These are phyloP conservation scores for Zea luxurians DNA, from an alignment of 176 grass and related monocot genomes.

Conservation along the genomic window DNA sequence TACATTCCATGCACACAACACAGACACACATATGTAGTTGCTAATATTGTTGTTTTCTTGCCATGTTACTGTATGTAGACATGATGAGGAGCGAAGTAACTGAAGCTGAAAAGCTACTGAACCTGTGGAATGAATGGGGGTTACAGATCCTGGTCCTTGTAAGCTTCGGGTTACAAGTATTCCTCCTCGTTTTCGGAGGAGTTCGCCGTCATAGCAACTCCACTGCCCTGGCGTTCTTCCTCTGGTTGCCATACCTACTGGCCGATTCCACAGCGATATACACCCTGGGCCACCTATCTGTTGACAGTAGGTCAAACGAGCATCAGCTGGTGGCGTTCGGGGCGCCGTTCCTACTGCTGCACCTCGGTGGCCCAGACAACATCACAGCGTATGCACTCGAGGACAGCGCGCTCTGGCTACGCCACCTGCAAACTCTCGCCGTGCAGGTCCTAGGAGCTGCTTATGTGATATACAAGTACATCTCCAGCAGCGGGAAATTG, in stretches of 20 bases:
- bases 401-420: constrained; percentile 23
- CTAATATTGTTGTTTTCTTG: neutral
- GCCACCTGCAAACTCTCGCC: constrained; percentile 32
- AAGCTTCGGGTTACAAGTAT: constrained; percentile 27
- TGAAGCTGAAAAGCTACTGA: neutral
- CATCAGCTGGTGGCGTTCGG: constrained; percentile 35
- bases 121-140: constrained; percentile 33
- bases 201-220: constrained; percentile 27
- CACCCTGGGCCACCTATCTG: constrained; percentile 46
- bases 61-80: constrained; percentile 25
- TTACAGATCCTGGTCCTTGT: constrained; percentile 39
- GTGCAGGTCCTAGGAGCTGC: constrained; percentile 34
- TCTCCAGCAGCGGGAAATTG: neutral
- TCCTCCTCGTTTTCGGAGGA: constrained; percentile 23
- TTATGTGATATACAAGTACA: constrained; percentile 35
- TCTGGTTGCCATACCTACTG: constrained; percentile 47
- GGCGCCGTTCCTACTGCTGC: constrained; percentile 33
- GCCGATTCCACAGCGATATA: constrained; percentile 52
- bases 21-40: neutral
- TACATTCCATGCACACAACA: neutral
- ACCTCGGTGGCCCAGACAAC: constrained; percentile 28
- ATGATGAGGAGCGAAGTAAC: neutral
- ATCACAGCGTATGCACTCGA: constrained; percentile 21
- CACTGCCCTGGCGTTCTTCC: constrained; percentile 1
- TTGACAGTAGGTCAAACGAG: neutral